Evolutionary conservation across 2,329 filamentous ascomycete species (phyloP), one percentile per base, ranked within the genome.

Genomic region (Fusarium decemcellulare): DNA sequence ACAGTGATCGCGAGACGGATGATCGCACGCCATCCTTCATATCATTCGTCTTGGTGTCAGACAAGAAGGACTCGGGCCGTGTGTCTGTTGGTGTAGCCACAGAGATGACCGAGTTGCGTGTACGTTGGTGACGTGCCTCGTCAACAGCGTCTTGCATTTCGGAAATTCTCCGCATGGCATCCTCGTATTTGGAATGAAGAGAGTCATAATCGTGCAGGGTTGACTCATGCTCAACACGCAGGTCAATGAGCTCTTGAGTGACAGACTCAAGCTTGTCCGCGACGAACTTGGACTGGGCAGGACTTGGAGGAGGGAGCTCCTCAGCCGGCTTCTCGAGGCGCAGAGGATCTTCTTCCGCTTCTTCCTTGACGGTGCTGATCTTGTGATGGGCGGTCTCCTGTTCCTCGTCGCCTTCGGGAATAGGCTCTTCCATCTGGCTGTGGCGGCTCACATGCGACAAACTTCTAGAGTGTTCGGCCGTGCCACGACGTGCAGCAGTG

Each of bases 201-300:
- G 90, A 82, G 68, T 97, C 93, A 73, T 91, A 95, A 62, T 98
- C 94, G 68, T 87, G 90, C 16, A 97, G 78, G 0, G 94, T 95
- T 9, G 87, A 85, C 78, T 98, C 95, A 74, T 99, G 96, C 80
- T 98, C 94, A 42, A 97, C 91, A 15, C 93, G 92, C 54, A 99
- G 88, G 73, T 96, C 93, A 61, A 97, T 88, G 3, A 99, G 90
- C 81, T 99, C 96, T 77, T 97, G 94, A 0, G 92, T 96, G 42
- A 98, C 92, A 40, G 87, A 91, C 75, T 98, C 95, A 14, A 98
- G 88, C 82, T 98, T 98, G 78, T 98, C 95, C 8, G 93, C 92
- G 56, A 98, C 93, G 74, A 94, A 94, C 69, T 91, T 92, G 46
- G 90, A 91, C 78, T 98, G 95, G 0, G 93, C 92, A 14, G 93